Percentiles rank a stretch among this genome's conserved stretches.
These are phyloP conservation scores for Colletotrichum sp. DNA, from an alignment of 2,329 filamentous ascomycete species.

Conservation along the genomic window DNA sequence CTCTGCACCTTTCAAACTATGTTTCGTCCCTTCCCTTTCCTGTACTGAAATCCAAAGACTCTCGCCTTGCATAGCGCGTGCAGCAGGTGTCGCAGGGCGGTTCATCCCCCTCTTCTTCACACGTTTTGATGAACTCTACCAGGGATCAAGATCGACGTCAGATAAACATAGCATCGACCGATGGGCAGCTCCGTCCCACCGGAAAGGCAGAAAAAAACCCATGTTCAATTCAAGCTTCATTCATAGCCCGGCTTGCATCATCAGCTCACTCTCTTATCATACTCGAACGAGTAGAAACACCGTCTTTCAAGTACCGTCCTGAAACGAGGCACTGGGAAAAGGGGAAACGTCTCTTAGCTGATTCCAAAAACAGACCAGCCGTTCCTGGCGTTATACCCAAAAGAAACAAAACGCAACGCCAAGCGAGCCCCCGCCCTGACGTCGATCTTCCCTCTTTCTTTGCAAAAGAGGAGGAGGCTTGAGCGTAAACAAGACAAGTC, in stretches of 20 bases:
- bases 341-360: neutral
- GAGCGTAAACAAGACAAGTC: neutral
- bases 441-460: neutral
- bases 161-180: neutral
- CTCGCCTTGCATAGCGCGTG: neutral
- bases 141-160: neutral
- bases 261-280: neutral
- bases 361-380: constrained; percentile 2
- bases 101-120: neutral
- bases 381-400: neutral
- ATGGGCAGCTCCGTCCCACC: neutral
- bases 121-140: neutral
- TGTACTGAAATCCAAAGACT: neutral
- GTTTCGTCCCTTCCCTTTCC: neutral
- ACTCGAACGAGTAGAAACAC: neutral
- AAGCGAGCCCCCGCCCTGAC: neutral
- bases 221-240: neutral
- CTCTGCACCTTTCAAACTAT: neutral
- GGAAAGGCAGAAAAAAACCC: neutral
- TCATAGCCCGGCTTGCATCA: neutral
- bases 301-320: neutral
- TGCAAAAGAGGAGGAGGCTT: neutral
- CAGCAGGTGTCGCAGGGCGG: neutral
- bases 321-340: constrained; percentile 3
- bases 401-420: neutral